Conservation (phyloP, 208 protist genomes). For the Acanthamoeba rhysodes region DNA sequence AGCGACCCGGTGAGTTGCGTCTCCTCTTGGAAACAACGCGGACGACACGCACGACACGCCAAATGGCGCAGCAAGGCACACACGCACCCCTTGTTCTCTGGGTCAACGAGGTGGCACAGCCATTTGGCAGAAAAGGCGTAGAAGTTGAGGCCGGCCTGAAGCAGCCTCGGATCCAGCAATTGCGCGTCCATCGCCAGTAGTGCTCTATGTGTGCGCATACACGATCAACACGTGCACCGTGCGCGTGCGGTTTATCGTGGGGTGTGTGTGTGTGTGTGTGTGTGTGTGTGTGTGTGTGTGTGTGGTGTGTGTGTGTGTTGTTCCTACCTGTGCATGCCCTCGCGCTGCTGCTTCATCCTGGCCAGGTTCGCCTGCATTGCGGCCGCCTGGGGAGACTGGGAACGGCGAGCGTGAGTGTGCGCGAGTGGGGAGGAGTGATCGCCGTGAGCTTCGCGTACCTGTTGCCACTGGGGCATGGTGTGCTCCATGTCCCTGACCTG, state of each 20-base stretch:
- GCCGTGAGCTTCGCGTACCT: background rate
- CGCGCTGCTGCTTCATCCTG: conserved; percentile 54
- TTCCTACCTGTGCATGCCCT: background rate
- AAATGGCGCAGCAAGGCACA: too few relatives aligned
- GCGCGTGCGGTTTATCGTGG: too few relatives aligned
- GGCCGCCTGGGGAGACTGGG: conserved; percentile 57
- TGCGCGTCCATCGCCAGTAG: conserved; percentile 63
- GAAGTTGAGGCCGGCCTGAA: conserved; percentile 59
- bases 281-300: background rate
- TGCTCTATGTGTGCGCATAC: background rate
- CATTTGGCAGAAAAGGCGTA: conserved; percentile 73
- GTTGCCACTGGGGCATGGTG: conserved; percentile 62
- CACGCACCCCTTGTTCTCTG: conserved; percentile 28
- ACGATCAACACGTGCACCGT: background rate
- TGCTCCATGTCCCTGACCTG: conserved; percentile 35
- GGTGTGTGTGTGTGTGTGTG: background rate
- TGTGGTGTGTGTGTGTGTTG: background rate
- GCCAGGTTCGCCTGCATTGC: conserved; percentile 24
- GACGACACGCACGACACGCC: background rate
- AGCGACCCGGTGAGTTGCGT: background rate
- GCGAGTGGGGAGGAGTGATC: background rate
- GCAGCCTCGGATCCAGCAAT: conserved; percentile 23
- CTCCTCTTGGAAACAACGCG: too few relatives aligned
- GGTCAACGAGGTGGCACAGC: conserved; percentile 56
- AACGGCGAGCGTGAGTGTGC: background rate